These are phyloP conservation scores for Cryptococcus wingfieldii DNA, from an alignment of 1,284 basidiomycete species.

Conservation along the genomic window DNA sequence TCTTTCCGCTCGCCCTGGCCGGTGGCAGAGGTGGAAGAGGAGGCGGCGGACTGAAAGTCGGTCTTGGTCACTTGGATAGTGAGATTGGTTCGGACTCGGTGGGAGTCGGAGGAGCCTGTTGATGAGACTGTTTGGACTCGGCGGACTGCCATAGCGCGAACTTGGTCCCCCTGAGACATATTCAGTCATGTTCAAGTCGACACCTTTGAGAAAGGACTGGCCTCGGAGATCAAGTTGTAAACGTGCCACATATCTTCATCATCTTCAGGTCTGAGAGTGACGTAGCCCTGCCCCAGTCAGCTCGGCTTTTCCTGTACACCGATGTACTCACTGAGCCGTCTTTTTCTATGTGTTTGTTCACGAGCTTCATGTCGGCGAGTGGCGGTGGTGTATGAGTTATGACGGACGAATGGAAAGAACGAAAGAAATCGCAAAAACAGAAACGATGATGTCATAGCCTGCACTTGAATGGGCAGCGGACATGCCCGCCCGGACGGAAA, in stretches of 20 bases:
- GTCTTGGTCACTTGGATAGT: constrained; percentile 70
- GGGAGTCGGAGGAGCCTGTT: constrained; percentile 91
- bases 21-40: constrained; percentile 52
- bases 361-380: constrained; percentile 58
- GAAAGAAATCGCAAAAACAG: not conserved
- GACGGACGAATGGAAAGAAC: not conserved
- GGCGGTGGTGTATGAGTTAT: not conserved
- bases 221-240: constrained; percentile 90
- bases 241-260: constrained; percentile 99
- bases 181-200: constrained; percentile 1
- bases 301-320: not conserved
- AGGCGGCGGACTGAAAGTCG: constrained; percentile 64
- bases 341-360: constrained; percentile 68
- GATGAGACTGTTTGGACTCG: constrained; percentile 67
- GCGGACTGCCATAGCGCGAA: constrained; percentile 86
- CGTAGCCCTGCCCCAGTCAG: constrained; percentile 62
- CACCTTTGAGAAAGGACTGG: constrained; percentile 32
- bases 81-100: constrained; percentile 77
- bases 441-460: constrained; percentile 2
- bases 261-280: constrained; percentile 85
- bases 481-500: not conserved
- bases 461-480: not conserved
- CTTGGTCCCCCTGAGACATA: constrained; percentile 63
- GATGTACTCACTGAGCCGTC: constrained; percentile 62
- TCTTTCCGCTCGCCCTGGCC: constrained; percentile 47